These are phyloP conservation scores for Fusarium hainanense DNA, from an alignment of 2,329 filamentous ascomycete species.

Conservation along the genomic window DNA sequence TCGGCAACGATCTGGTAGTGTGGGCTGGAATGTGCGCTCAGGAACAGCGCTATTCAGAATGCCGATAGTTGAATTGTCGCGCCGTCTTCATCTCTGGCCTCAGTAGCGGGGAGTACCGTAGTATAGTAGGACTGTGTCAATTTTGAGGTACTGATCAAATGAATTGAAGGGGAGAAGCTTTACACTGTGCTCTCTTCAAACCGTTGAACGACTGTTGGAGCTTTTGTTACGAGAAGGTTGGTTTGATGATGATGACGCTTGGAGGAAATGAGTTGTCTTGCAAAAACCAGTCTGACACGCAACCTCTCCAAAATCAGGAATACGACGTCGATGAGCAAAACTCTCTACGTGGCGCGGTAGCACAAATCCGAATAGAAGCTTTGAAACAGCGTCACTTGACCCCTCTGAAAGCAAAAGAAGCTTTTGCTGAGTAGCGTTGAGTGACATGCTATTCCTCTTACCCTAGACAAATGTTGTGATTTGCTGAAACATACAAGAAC, in stretches of 20 bases:
- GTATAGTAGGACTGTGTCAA: slow-evolving; percentile 17
- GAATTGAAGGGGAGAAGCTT: neutral
- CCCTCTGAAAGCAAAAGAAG: slow-evolving; percentile 13
- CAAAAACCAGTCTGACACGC: slow-evolving; percentile 17
- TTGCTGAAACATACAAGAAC: slow-evolving; percentile 6
- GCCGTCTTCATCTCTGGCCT: neutral
- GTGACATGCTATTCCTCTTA: slow-evolving; percentile 29
- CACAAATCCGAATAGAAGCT: slow-evolving; percentile 3
- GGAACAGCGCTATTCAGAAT: slow-evolving; percentile 10
- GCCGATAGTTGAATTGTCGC: neutral
- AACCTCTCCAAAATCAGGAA: slow-evolving; percentile 10
- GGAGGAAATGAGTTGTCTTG: slow-evolving; percentile 15
- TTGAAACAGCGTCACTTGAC: slow-evolving; percentile 21
- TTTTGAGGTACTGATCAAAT: neutral
- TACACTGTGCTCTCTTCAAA: slow-evolving; percentile 20
- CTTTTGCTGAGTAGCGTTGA: slow-evolving; percentile 5
- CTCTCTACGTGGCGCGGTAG: neutral
- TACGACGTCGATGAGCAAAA: slow-evolving; percentile 17
- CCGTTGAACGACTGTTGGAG: neutral
- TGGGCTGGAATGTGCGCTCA: slow-evolving; percentile 25
- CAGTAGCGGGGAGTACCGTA: neutral
- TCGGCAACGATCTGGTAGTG: neutral
- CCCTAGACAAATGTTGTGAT: slow-evolving; percentile 21
- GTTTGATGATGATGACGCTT: slow-evolving; percentile 1
- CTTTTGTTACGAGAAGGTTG: neutral